Percentiles rank a stretch among this genome's conserved stretches.
These are phyloP conservation scores for Bertia moriformis DNA, from an alignment of 2,329 filamentous ascomycete genomes.

Conservation along the genomic window DNA sequence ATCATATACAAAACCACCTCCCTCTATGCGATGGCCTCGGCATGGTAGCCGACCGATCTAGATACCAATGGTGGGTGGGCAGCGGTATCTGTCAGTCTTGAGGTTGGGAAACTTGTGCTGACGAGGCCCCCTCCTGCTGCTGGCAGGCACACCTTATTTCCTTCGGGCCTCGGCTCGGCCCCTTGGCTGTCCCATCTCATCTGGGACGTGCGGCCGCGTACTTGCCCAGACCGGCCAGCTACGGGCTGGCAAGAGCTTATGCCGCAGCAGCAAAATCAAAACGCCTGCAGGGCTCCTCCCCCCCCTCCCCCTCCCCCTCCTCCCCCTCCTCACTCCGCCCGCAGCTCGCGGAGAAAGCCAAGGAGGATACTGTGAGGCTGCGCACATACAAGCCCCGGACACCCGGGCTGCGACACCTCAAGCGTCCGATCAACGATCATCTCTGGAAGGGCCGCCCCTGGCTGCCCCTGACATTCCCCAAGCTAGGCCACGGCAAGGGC, in stretches of 20 bases:
- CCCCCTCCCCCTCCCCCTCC: constrained; percentile 4
- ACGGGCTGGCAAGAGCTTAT: not conserved
- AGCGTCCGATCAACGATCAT: constrained; percentile 86
- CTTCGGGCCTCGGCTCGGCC: not conserved
- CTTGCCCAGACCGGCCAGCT: no score
- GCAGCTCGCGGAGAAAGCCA: constrained; percentile 5
- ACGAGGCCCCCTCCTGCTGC: no score
- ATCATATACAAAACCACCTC: no score
- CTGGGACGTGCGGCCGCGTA: not conserved
- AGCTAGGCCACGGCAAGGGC: constrained; percentile 84
- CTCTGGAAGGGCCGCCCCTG: constrained; percentile 85
- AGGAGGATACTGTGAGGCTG: constrained; percentile 32
- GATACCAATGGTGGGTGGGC: no score
- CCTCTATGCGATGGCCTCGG: no score
- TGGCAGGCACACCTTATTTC: no score
- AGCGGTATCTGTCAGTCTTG: no score
- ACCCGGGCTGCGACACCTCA: constrained; percentile 80
- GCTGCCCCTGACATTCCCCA: constrained; percentile 71
- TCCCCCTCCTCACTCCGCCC: no score
- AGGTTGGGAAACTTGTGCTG: no score
- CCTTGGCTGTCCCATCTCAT: not conserved
- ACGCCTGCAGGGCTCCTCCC: not conserved
- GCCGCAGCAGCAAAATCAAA: not conserved
- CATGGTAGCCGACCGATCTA: no score
- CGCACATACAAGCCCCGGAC: constrained; percentile 88